Percentiles rank a stretch among this genome's conserved stretches.
phyloP scores from a whole-genome alignment of 352 stramenopile genomes.

The Globisporangium splendens region DNA sequence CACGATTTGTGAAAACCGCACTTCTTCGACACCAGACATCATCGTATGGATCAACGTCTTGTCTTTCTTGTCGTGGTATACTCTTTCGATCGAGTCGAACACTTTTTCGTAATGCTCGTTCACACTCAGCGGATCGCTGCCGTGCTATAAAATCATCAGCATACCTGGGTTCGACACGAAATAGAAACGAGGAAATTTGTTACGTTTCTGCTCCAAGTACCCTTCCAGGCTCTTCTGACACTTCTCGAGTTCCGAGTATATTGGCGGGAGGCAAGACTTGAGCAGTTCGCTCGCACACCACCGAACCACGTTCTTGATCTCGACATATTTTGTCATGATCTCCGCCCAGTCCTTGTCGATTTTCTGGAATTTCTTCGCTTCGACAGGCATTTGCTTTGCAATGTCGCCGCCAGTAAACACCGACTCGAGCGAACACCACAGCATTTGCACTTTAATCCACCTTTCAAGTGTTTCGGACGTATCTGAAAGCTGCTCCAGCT shows the following conservation, averaged over 20 bases:
- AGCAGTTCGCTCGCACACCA: conserved; percentile 96
- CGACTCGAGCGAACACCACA: conserved; percentile 98
- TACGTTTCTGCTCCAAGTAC: conserved; percentile 98
- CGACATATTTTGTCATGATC: conserved; percentile 94
- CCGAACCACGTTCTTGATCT: conserved; percentile 90
- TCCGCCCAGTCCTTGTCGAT: conserved; percentile 98
- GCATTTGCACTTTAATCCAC: conserved; percentile 98
- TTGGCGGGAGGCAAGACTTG: conserved; percentile 95
- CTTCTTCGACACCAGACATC: conserved; percentile 93
- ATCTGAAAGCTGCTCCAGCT: conserved; percentile 93
- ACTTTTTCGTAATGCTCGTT: conserved; percentile 99
- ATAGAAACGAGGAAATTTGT: conserved; percentile 99
- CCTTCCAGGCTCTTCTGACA: conserved; percentile 98
- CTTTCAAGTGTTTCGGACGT: conserved; percentile 97
- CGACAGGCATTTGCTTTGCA: conserved; percentile 97
- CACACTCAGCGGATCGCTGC: conserved; percentile 96
- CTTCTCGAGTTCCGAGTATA: conserved; percentile 98
- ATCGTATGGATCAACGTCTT: conserved; percentile 95
- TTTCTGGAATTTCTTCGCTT: conserved; percentile 98
- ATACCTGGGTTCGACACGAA: conserved; percentile 98
- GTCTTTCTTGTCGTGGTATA: conserved; percentile 98
- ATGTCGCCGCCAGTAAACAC: conserved; percentile 99
- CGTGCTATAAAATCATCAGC: conserved; percentile 97
- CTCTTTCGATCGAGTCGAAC: conserved; percentile 98
- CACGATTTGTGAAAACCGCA: conserved; percentile 93